phyloP scores from a whole-genome alignment of 108 stramenopile species.

The Cyclostephanos tholiformis region DNA sequence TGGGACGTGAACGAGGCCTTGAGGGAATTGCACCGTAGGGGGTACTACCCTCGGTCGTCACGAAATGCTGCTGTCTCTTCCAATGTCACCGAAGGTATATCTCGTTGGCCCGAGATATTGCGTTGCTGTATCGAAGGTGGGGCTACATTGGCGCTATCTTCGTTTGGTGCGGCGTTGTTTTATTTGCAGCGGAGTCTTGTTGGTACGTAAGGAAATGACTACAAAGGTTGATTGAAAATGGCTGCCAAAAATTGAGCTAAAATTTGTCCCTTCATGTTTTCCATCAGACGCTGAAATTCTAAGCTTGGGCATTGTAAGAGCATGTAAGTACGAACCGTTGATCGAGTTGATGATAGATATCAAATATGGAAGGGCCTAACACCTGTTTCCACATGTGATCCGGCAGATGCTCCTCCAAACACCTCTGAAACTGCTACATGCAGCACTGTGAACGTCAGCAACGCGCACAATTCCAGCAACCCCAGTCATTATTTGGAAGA shows the following conservation, averaged over 20 bases:
- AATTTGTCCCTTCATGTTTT: background rate
- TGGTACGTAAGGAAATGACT: conserved; percentile 32
- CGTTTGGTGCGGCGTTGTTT: conserved; percentile 88
- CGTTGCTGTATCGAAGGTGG: conserved; percentile 78
- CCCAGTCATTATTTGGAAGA: conserved; percentile 28
- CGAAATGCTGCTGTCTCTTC: conserved; percentile 28
- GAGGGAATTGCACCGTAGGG: conserved; percentile 70
- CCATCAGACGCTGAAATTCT: conserved; percentile 79
- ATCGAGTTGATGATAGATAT: background rate
- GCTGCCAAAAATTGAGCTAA: background rate
- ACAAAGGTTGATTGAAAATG: background rate
- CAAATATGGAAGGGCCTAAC: background rate
- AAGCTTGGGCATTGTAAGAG: conserved; percentile 87
- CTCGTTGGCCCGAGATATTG: conserved; percentile 87
- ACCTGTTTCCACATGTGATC: background rate
- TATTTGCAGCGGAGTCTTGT: conserved; percentile 92
- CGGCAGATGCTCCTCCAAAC: conserved; percentile 39
- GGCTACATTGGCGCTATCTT: conserved; percentile 75
- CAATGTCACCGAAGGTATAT: conserved; percentile 26
- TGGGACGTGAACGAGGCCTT: conserved; percentile 84
- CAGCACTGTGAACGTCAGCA: background rate
- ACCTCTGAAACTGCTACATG: background rate
- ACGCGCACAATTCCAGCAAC: too few relatives aligned
- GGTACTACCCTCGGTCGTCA: conserved; percentile 82
- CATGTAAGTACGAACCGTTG: conserved; percentile 61